These are phyloP conservation scores for Epichloe bromicola DNA, from an alignment of 2,329 filamentous ascomycete species.

Conservation along the genomic window DNA sequence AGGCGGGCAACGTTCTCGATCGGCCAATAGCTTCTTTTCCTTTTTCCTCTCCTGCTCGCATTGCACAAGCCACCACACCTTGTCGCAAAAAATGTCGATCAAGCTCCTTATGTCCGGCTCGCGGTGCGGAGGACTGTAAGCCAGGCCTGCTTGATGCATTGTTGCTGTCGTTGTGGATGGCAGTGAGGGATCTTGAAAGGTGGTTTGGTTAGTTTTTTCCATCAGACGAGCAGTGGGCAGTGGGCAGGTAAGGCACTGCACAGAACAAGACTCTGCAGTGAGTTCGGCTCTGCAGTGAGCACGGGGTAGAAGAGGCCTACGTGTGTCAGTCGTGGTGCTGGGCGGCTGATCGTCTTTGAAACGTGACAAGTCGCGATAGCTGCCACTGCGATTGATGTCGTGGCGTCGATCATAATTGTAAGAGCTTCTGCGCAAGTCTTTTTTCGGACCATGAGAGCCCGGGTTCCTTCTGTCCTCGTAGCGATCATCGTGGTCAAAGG, in stretches of 20 bases:
- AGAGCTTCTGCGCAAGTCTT: background rate
- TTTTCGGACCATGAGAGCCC: background rate
- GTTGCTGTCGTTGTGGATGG: background rate
- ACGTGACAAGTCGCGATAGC: background rate
- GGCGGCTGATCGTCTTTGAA: background rate
- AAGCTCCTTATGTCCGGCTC: slow-evolving; percentile 7
- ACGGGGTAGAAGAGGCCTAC: background rate
- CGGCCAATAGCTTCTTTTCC: slow-evolving; percentile 7
- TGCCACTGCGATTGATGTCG: background rate
- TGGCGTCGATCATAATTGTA: background rate
- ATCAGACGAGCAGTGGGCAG: no score
- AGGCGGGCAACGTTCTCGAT: slow-evolving; percentile 8
- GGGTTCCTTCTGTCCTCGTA: background rate
- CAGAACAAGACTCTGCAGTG: no score
- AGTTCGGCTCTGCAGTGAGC: no score
- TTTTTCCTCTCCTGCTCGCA: slow-evolving; percentile 9
- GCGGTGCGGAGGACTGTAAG: background rate
- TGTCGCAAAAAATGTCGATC: slow-evolving; percentile 13
- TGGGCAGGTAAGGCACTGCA: no score
- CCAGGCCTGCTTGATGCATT: slow-evolving; percentile 1
- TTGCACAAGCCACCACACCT: slow-evolving; percentile 9
- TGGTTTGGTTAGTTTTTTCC: background rate
- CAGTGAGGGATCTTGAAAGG: background rate
- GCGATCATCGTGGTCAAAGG: background rate
- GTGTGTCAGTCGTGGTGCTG: background rate